Evolutionary conservation across 2,329 filamentous ascomycete species (phyloP), one percentile per base, ranked within the genome.

Genomic region (Talaromyces sp.): DNA sequence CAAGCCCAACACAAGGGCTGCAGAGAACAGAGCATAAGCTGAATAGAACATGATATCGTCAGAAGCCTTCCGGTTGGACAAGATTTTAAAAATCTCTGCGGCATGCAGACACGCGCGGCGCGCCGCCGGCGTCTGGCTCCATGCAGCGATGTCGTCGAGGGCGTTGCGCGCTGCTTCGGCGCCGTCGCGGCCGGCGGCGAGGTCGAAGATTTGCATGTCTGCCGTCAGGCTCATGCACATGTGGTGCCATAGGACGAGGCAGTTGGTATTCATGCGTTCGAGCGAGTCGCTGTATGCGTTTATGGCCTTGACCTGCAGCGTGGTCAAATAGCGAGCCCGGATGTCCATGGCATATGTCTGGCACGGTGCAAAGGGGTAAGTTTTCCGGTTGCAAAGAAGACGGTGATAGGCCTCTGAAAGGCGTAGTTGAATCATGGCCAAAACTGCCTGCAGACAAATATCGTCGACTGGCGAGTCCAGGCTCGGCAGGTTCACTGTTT

Each of bases 1-100:
- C 1, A 84, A 67, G 0, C 81, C 81, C 1, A 83, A 68, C 1
- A 83, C 78, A 2, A 84, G 75, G 0, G 79, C 81, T 0, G 81
- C 78, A 5, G 78, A 77, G 67, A 84, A 84, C 0, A 83, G 70
- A 0, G 80, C 77, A 7, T 79, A 75, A 1, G 80, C 76, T 8
- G 78, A 80, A 63, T 82, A 80, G 26, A 82, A 80, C 49, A 78
- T 81, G 27, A 80, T 78, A 29, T 81, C 78, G 57, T 83, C 81
- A 0, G 79, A 81, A 1, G 81, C 79, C 64, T 81, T 80, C 52
- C 81, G 77, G 60, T 82, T 80, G 19, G 75, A 77, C 65, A 83
- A 78, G 9, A 79, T 67, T 62, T 79, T 81, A 68, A 79, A 83
- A 7, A 80, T 81, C 52, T 83, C 81, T 0, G 80, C 80, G 4